Evolutionary conservation across 2,329 filamentous ascomycete species (phyloP).

Genomic region (Ophiocordyceps camponoti-leonardi): DNA sequence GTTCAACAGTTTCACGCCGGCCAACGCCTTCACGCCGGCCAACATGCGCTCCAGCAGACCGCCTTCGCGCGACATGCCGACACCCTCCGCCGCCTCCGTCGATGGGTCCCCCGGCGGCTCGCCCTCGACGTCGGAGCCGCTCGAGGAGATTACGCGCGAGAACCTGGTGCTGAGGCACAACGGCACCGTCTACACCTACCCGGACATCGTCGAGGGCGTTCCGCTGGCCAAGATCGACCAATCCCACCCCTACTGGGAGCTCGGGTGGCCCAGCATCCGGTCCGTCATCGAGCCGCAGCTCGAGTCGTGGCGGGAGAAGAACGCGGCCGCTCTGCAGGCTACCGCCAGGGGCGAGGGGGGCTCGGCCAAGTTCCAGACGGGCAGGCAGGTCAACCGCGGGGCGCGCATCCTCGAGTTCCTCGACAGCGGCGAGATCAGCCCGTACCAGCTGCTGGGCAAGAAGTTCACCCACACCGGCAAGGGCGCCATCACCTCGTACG

Average conservation of each 20-base stretch:
- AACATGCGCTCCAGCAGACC: slow-evolving; percentile 9
- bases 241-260: slow-evolving; percentile 37
- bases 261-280: slow-evolving; percentile 30
- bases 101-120: slow-evolving; percentile 10
- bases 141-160: slow-evolving; percentile 24
- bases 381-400: slow-evolving; percentile 39
- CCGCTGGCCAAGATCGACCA: slow-evolving; percentile 33
- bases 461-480: slow-evolving; percentile 25
- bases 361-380: slow-evolving; percentile 32
- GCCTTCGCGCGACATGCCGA: slow-evolving; percentile 10
- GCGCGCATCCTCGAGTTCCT: slow-evolving; percentile 34
- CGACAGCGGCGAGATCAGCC: slow-evolving; percentile 30
- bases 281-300: slow-evolving; percentile 24
- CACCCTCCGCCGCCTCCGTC: slow-evolving; percentile 10
- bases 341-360: slow-evolving; percentile 13
- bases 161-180: slow-evolving; percentile 29
- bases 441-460: slow-evolving; percentile 38
- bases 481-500: slow-evolving; percentile 29
- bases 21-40: slow-evolving; percentile 14
- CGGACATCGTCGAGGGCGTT: slow-evolving; percentile 33
- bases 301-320: slow-evolving; percentile 29
- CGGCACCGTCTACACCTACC: slow-evolving; percentile 29
- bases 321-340: slow-evolving; percentile 17
- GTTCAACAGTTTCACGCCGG: neutral
- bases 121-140: slow-evolving; percentile 3